Base-by-base conservation (phyloP, 2,329 filamentous ascomycete genomes). In the Hypoxylon sp. region DNA sequence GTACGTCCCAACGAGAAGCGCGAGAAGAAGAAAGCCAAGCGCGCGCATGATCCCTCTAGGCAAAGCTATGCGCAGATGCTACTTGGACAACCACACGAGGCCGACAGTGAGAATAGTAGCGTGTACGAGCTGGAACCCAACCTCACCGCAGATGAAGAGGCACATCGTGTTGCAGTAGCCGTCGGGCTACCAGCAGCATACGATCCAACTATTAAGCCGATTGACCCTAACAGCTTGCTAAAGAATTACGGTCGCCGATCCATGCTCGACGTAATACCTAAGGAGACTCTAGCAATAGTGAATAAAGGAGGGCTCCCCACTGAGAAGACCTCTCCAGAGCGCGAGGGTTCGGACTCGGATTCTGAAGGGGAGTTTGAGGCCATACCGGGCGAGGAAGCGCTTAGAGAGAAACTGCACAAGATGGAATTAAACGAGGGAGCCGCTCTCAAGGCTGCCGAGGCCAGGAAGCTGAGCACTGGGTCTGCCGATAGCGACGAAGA, bases 1-100 rank as follows among this genome's bases (percentile, higher is more conserved):
- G 94, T 97, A 8, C 89, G 94, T 3, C 94, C 94, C 37, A 92
- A 91, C 32, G 92, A 92, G 68, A 97, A 97, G 82, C 91, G 94
- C 19, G 88, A 93, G 76, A 96, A 96, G 81, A 97, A 97, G 82
- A 97, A 96, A 81, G 87, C 88, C 65, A 97, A 97, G 83, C 90
- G 94, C 31, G 87, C 89, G 55, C 89, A 92, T 59, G 93, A 97
- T 74, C 90, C 93, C 5, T 85, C 84, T 15, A 88, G 94, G 35
- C 89, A 92, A 72, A 92, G 90, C 48, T 97, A 97, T 78, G 85
- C 90, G 56, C 87, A 91, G 58, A 93, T 97, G 80, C 82, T 97
- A 8, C 88, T 92, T 56, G 78, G 83, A 48, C 86, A 86, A 35
- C 83, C 82, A 53, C 87, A 89, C 73, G 87, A 89, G 74, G 86